Base-by-base conservation (phyloP, 1,284 basidiomycete species). In the Veloboletus limbatus region DNA sequence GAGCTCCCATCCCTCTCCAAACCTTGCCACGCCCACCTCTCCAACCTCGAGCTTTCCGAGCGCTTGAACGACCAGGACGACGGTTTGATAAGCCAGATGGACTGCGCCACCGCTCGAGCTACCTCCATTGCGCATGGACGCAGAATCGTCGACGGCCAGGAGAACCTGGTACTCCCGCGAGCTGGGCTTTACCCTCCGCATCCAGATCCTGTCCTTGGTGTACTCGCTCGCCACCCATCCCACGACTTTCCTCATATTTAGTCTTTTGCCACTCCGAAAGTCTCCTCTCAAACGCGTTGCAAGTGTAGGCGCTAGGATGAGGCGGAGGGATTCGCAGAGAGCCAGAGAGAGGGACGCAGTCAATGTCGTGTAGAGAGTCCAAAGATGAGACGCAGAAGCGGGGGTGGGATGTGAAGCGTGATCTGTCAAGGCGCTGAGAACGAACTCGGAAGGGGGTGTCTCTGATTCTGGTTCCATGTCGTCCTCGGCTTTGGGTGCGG, bases 231-330 rank as follows among this genome's bases (percentile, higher is more conserved):
- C 97, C 56, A 99, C 96, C 74, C 97, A 99, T 2, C 92, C 86
- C 47, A 99, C 94, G 66, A 99, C 95, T 74, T 97, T 97, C 67
- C 96, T 93, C 96, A 99, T 98, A 70, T 99, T 99, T 37, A 99
- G 81, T 20, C 97, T 81, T 71, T 99, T 99, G 43, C 97, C 97
- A 0, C 92, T 97, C 36, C 96, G 89, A 69, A 97, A 99, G 72
- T 99, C 97, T 35, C 97, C 97, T 68, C 91, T 90, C 33, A 99
- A 78, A 21, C 97, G 83, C 9, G 96, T 97, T 2, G 97, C 94
- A 33, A 91, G 76, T 0, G 96, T 98, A 0, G 97, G 97, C 51
- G 95, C 94, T 20, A 99, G 79, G 61, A 99, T 97, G 41, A 99
- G 85, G 17, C 97, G 92, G 13, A 99, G 82, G 65, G 98, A 96